Evolutionary conservation across 2,329 filamentous ascomycete species (phyloP), one percentile per base, ranked within the genome.

Genomic region (Thielaviopsis populi): DNA sequence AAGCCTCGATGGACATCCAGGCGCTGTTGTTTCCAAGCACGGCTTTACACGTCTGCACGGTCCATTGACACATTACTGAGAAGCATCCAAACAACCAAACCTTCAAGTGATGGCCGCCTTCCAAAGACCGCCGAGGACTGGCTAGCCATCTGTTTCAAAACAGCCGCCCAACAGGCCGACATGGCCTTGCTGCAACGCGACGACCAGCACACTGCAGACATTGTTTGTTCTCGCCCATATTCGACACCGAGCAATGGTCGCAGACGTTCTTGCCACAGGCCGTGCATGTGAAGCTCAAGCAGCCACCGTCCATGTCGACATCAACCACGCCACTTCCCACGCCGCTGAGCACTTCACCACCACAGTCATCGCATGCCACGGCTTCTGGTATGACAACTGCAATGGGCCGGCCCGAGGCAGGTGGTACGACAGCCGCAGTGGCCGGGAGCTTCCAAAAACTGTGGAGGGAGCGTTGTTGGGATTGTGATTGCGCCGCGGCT

Each of bases 371-470:
- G 69, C 82, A 85, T 64, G 72, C 75, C 0, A 72, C 71, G 0
- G 75, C 69, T 37, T 41, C 40, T 59, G 42, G n/a, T 27, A 53
- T 48, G 54, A 46, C 30, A 17, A 19, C 41, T 27, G 27, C 48
- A n/a, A 61, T 37, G 50, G 60, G 40, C 8, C 53, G 15, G 19
- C 30, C 30, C 13, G 40, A 24, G 2, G 42, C 8, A 4, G 42
- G 13, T 8, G 68, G 65, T 1, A 69, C 67, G 3, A 71, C 60
- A 13, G 68, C 67, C 4, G 77, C 70, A 0, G 73, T 70, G 0
- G 75, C 73, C 1, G 74, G 76, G 15, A 85, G 75, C n/a, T 77
- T 76, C 82, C 82, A 86, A 73, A 85, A 86, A 48, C 75, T 79
- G 70, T 85, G 82, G 0, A 86, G 74, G 0, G 79, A 83, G 3